Base-by-base conservation (phyloP, 2,329 filamentous ascomycete species). In the Paracorniculantispora psalliotae region DNA sequence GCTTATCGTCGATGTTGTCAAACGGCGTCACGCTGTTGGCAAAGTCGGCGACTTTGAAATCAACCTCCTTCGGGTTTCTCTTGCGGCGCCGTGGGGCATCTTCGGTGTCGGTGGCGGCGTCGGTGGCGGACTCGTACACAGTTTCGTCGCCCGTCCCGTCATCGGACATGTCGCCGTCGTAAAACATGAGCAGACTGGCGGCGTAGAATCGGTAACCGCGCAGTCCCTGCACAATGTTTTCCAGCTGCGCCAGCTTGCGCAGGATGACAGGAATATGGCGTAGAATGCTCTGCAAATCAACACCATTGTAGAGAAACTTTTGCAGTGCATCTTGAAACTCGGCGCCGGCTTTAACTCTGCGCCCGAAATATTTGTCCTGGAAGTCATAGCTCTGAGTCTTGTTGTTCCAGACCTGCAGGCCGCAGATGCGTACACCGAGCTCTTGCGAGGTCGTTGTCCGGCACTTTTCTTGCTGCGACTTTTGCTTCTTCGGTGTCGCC, bases 41-140 rank as follows among this genome's bases (percentile, higher is more conserved):
- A 76, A 99, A 99, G 73, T 99, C 94, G 59, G 96, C 93, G 72
- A 99, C 96, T 74, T 97, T 97, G 75, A 99, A 87, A 72, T 96
- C 90, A 69, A 96, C 92, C 64, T 87, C 81, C 49, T 79, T 77
- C 61, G 77, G 78, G 62, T 78, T 83, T 68, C 70, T 81, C 67
- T 73, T 77, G 65, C 63, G 77, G 70, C 63, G 76, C 68, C 71
- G 81, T 53, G 71, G 67, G n/a, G 68, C 67, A 56, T 85, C 82
- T 65, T 86, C 83, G 1, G 79, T 80, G 63, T 85, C 83, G 0
- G 83, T 85, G 3, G 79, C 78, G 30, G 78, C 77, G 64, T 86
- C 83, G 0, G 83, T 85, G 2, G 81, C 81, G 2, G 82, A 85
- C 59, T 85, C 82, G 17, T 82, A 75, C 3, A 73, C 73, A 1